phyloP scores from a whole-genome alignment of 2,329 filamentous ascomycete genomes.

The Talaromyces sp. region DNA sequence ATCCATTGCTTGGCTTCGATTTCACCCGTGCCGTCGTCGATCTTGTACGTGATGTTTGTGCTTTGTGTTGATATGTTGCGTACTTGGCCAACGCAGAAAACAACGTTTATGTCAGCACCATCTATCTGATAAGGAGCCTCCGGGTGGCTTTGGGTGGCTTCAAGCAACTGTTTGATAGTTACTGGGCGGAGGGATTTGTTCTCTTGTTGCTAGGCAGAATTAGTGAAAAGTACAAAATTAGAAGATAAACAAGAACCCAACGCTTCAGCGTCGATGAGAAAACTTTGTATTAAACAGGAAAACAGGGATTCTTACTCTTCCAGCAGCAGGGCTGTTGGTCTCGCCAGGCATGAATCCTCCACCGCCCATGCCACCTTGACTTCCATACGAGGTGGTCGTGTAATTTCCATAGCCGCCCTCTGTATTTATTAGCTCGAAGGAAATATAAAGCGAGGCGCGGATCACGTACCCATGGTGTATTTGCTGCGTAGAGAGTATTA shows the following conservation, averaged over 20 bases:
- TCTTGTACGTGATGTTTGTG: constrained; percentile 85
- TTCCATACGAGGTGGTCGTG: constrained; percentile 53
- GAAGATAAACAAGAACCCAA: neutral
- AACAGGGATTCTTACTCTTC: constrained; percentile 27
- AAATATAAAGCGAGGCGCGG: neutral
- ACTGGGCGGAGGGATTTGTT: constrained; percentile 80
- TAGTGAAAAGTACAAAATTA: neutral
- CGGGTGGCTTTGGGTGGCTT: constrained; percentile 70
- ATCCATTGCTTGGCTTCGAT: constrained; percentile 64
- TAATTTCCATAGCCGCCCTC: constrained; percentile 42
- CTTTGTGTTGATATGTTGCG: constrained; percentile 79
- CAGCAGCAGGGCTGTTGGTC: constrained; percentile 43
- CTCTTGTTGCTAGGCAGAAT: constrained; percentile 64
- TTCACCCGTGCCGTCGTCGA: constrained; percentile 90
- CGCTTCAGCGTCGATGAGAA: neutral
- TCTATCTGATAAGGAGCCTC: constrained; percentile 81
- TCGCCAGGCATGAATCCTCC: constrained; percentile 57
- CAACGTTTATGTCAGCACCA: constrained; percentile 64
- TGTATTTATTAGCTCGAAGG: constrained; percentile 10
- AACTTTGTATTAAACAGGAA: neutral
- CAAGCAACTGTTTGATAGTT: constrained; percentile 90
- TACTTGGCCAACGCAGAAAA: constrained; percentile 87
- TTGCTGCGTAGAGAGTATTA: constrained; percentile 3
- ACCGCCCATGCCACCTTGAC: constrained; percentile 47
- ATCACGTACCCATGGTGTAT: constrained; percentile 23